Base-by-base conservation (phyloP, 257 asterid genomes). In the Galeopsis tetrahit region DNA sequence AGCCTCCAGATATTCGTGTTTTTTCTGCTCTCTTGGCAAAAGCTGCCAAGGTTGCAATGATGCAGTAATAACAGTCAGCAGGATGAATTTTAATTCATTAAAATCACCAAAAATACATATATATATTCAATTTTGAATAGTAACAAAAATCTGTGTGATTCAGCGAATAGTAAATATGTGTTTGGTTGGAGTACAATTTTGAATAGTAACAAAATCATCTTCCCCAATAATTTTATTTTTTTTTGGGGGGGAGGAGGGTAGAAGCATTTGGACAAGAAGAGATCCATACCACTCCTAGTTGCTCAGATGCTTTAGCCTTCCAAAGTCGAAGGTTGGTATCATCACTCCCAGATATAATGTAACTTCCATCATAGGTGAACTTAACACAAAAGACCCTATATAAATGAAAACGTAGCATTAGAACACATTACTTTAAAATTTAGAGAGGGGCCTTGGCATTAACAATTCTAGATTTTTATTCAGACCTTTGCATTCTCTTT, bases 241-340 rank as follows among this genome's bases (percentile, higher is more conserved):
- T 21, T 21, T 21, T 21, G 28, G 28, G 28, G 28, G 28, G 28
- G 28, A 21, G 28, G 28, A 21, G 28, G 28, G 28, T 21, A 21
- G 0, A 21, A 21, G 28, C 28, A 21, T 21, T 21, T 52, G 55
- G 21, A 63, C 14, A 70, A 53, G 72, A 66, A 64, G 60, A 72
- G 66, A 69, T 73, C 17, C 95, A 58, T 94, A 94, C 99, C 77
- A 94, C 97, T 85, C 99, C 97, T 76, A 86, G 62, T 78, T 94
- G 97, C 79, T 91, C 99, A 63, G 99, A 84, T 65, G 99, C 99
- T 75, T 86, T 91, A 66, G 99, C 97, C 86, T 94, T 94, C 99
- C 99, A 94, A 68, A 94, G 90, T 55, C 99, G 95, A 76, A 94
- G 90, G 75, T 94, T 94, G 53, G 94, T 83, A 82, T 94, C 99